These are phyloP conservation scores for Trichoderma lentiforme DNA, from an alignment of 2,329 filamentous ascomycete genomes.

Conservation along the genomic window DNA sequence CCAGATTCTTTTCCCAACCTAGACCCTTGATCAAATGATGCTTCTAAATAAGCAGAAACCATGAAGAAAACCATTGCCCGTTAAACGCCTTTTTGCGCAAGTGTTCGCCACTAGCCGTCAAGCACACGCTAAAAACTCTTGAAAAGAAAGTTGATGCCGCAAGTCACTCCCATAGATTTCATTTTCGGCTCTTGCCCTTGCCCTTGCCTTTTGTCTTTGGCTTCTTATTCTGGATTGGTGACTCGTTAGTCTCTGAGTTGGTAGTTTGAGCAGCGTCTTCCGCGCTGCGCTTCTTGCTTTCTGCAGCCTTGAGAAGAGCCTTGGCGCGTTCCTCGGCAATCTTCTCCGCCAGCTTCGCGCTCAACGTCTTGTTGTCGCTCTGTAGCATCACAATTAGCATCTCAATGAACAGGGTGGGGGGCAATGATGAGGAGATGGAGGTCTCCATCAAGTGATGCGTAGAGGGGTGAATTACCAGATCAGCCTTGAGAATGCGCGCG, in stretches of 20 bases:
- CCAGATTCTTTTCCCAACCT: not conserved
- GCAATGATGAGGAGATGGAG: too few species aligned
- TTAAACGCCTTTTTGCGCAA: not conserved
- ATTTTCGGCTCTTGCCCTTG: conserved; percentile 23
- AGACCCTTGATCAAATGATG: not conserved
- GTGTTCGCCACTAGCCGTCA: not conserved
- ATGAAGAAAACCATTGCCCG: not conserved
- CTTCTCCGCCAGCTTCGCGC: conserved; percentile 51
- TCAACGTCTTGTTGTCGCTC: conserved; percentile 52
- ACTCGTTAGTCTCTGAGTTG: conserved; percentile 21
- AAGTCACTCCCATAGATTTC: not conserved
- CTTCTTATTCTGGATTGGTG: conserved; percentile 34
- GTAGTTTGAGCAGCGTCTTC: conserved; percentile 31
- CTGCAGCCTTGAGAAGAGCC: conserved; percentile 46
- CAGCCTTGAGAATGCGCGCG: conserved; percentile 76
- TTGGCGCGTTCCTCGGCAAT: conserved; percentile 55
- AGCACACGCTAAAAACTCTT: not conserved
- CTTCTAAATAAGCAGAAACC: not conserved
- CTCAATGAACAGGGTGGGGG: too few species aligned
- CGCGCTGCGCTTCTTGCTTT: conserved; percentile 44
- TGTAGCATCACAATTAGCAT: conserved; percentile 25
- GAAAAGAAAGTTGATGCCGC: not conserved
- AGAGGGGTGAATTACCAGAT: conserved; percentile 53
- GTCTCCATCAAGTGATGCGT: too few species aligned
- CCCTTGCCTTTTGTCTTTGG: conserved; percentile 31